These are phyloP conservation scores for Phragmites australis DNA, from an alignment of 176 grass and related monocot genomes.

Conservation along the genomic window DNA sequence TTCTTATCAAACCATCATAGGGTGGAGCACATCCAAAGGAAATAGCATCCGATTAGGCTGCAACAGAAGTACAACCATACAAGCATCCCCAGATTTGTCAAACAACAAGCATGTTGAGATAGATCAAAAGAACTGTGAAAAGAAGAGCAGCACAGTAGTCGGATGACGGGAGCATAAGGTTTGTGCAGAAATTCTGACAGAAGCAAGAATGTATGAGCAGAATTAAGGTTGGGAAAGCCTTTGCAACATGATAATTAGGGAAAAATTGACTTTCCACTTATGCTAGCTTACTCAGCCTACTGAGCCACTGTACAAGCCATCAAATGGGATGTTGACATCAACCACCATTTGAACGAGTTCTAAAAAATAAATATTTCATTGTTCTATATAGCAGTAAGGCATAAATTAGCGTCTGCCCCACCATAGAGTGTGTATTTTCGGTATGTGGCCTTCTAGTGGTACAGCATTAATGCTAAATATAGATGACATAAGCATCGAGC, in stretches of 20 bases:
- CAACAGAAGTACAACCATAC: background rate
- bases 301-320: background rate
- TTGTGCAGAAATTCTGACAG: background rate
- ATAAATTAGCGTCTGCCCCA: background rate
- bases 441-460: constrained; percentile 2
- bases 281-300: background rate
- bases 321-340: background rate
- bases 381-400: background rate
- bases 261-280: constrained; percentile 1
- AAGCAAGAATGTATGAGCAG: background rate
- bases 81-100: constrained; percentile 29
- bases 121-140: constrained; percentile 4
- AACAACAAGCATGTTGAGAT: background rate
- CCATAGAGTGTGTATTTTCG: background rate
- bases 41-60: background rate
- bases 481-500: too few species aligned
- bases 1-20: background rate
- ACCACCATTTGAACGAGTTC: background rate
- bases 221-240: background rate
- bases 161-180: background rate
- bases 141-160: background rate
- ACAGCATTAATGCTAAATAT: constrained; percentile 3
- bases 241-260: background rate
- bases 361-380: background rate
- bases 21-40: background rate